Base-by-base conservation (phyloP, 495 filamentous ascomycete genomes). In the Durotheca rogersii region DNA sequence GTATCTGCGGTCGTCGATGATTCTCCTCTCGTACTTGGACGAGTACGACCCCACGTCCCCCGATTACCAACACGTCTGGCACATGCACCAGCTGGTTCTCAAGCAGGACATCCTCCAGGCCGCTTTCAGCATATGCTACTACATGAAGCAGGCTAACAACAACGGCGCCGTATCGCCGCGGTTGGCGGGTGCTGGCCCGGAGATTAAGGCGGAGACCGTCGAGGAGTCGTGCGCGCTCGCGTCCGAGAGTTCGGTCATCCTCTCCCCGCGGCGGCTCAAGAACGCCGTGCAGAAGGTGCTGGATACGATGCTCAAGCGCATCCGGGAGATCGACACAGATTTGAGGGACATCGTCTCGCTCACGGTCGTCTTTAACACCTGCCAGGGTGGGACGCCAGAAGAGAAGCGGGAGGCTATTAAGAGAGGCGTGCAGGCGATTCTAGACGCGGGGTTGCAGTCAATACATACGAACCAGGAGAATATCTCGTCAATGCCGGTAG, bases 1-100 rank as follows among this genome's bases (percentile, higher is more conserved):
- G 18, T 70, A 70, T 44, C 43, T 72, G 3, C 65, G 67, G 29
- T 69, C 66, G 6, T 70, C 66, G 11, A 69, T 72, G 64, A 56
- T 64, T 23, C 45, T 72, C 2, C 54, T 72, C 7, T 65, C 47
- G 9, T 69, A 69, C 36, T 21, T 67, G 15, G 69, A 72, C 23
- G 69, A 72, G 34, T 35, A 70, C 2, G 64, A 69, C 41, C 61
- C 66, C 5, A 36, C 51, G 7, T 39, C 51, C 7, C 61, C 66
- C 0, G 53, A 60, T 23, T 67, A 61, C 31, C 41, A 56, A 18
- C 66, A 67, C 20, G 51, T 67, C 16, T 51, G 55, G 50, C 61
- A 63, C 42, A 62, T 68, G 58, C 68, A 67, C 31, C 48, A 64
- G 38, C 52, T 67, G 7, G 40, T 69, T 14, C 44, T 70, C 20